phyloP scores from a whole-genome alignment of 2,329 filamentous ascomycete species.

The Sarocladium strictum region DNA sequence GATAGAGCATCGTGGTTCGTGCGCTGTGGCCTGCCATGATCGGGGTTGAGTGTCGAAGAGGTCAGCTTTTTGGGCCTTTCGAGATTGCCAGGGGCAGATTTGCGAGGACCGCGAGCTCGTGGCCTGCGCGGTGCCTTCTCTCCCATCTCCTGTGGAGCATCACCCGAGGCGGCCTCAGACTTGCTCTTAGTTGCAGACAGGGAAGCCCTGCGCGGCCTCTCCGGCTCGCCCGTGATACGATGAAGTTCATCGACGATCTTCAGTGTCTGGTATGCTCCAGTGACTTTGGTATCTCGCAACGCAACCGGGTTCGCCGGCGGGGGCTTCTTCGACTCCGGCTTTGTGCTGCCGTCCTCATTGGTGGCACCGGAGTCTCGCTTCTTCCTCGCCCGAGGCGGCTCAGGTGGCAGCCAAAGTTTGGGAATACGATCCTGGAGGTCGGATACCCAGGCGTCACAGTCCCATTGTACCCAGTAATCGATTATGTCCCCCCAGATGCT shows the following conservation, averaged over 20 bases:
- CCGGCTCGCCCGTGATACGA: constrained; percentile 24
- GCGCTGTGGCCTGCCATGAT: constrained; percentile 21
- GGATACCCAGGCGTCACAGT: constrained; percentile 67
- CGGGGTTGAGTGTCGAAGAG: constrained; percentile 29
- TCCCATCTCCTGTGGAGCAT: not conserved
- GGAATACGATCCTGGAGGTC: constrained; percentile 55
- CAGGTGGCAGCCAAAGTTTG: constrained; percentile 43
- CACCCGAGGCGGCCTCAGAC: not conserved
- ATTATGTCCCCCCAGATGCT: constrained; percentile 68
- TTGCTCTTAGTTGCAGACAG: not conserved
- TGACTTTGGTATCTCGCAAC: constrained; percentile 38
- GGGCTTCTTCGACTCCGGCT: constrained; percentile 14
- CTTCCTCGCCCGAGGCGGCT: constrained; percentile 1
- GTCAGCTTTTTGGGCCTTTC: constrained; percentile 21
- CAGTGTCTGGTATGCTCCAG: constrained; percentile 36
- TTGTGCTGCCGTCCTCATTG: constrained; percentile 15
- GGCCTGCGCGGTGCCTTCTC: constrained; percentile 2
- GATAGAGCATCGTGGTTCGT: constrained; percentile 2
- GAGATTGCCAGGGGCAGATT: constrained; percentile 32
- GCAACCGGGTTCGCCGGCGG: constrained; percentile 33
- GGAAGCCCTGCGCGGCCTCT: not conserved
- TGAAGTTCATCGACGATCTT: constrained; percentile 36
- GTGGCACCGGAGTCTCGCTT: constrained; percentile 12
- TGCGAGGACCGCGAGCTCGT: constrained; percentile 29
- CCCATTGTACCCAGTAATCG: constrained; percentile 70